Evolutionary conservation across 2,329 filamentous ascomycete genomes (phyloP).

Genomic region (Truncatella angustata): DNA sequence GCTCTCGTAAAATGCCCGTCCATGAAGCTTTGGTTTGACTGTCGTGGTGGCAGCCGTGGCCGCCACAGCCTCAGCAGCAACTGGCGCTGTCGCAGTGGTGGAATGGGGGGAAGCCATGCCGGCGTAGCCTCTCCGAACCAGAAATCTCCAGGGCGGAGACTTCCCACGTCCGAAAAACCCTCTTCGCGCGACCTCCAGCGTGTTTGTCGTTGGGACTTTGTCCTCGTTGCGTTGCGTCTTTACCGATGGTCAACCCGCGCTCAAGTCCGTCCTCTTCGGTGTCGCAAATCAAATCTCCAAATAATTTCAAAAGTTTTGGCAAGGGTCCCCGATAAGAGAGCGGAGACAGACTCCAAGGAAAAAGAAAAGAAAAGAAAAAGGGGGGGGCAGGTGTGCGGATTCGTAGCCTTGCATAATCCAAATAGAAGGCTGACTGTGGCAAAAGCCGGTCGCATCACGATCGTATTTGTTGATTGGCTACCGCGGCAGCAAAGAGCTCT

Average conservation of each 20-base stretch:
- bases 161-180: slow-evolving; percentile 3
- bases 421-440: slow-evolving; percentile 4
- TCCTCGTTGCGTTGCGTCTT: neutral
- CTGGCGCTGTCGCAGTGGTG: neutral
- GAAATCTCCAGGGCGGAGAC: slow-evolving; percentile 10
- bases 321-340: neutral
- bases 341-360: neutral
- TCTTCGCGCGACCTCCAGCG: slow-evolving; percentile 6
- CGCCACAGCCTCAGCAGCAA: slow-evolving; percentile 7
- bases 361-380: too few relatives aligned
- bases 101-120: slow-evolving; percentile 6
- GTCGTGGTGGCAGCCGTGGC: slow-evolving; percentile 17
- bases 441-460: neutral
- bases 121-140: slow-evolving; percentile 9
- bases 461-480: neutral
- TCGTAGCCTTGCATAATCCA: slow-evolving; percentile 7
- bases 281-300: neutral
- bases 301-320: neutral
- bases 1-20: slow-evolving; percentile 90
- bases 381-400: too few relatives aligned
- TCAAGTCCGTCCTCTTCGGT: neutral
- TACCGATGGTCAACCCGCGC: neutral
- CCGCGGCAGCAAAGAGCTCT: neutral
- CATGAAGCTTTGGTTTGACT: slow-evolving; percentile 63
- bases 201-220: neutral